A percentile compares a stretch with the other conserved stretches of the same genome.
Evolutionary conservation across 306 rosid genomes (phyloP).

Genomic region (Ormosia emarginata): DNA sequence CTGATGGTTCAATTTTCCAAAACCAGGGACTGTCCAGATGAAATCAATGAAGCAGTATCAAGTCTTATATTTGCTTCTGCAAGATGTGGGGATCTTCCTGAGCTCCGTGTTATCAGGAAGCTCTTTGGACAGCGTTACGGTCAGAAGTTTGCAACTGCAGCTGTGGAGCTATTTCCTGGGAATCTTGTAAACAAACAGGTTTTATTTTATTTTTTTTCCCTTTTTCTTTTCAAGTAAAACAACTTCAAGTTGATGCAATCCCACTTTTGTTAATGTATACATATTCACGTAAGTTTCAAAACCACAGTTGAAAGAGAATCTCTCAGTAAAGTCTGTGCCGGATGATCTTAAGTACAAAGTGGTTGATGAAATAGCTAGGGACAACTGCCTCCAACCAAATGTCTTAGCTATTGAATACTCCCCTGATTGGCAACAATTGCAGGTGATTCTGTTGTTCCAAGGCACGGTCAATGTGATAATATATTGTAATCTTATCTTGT

Average conservation of each 20-base stretch:
- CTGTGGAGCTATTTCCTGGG: constrained; percentile 63
- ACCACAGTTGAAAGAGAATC: constrained; percentile 58
- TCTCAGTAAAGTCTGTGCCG: constrained; percentile 37
- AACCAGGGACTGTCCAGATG: constrained; percentile 64
- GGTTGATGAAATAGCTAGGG: constrained; percentile 58
- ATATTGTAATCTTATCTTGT: not conserved
- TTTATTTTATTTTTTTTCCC: not conserved
- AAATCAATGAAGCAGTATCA: constrained; percentile 81
- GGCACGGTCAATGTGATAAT: not conserved
- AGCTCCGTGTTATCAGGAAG: constrained; percentile 66
- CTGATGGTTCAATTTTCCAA: not conserved
- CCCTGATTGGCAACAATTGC: constrained; percentile 41
- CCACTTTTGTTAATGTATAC: not conserved
- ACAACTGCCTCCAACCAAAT: constrained; percentile 42
- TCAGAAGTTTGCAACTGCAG: constrained; percentile 41
- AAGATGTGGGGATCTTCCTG: constrained; percentile 84
- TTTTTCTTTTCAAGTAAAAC: not conserved
- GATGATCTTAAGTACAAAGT: constrained; percentile 51
- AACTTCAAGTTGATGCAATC: not conserved
- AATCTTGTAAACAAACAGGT: constrained; percentile 80
- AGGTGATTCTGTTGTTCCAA: constrained; percentile 29
- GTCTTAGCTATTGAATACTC: constrained; percentile 41
- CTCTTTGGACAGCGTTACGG: constrained; percentile 77
- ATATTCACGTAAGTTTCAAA: constrained; percentile 17
- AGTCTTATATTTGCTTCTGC: constrained; percentile 87